Evolutionary conservation across 2,329 filamentous ascomycete genomes (phyloP).

Genomic region (Pseudogymnoascus sp.): DNA sequence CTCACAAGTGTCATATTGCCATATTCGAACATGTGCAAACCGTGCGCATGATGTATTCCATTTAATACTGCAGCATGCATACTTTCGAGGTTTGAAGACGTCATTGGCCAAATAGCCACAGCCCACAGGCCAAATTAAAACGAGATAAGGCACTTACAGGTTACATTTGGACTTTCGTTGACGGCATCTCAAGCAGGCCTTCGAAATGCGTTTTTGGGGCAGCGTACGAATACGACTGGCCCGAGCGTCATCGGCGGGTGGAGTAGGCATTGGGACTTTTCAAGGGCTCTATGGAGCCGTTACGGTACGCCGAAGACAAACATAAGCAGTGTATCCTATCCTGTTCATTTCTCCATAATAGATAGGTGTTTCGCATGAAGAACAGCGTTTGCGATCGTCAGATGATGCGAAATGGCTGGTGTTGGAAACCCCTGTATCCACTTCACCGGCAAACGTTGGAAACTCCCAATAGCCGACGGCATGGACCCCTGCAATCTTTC

Average conservation of each 20-base stretch:
- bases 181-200: slow-evolving; percentile 21
- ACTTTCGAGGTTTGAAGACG: background rate
- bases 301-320: background rate
- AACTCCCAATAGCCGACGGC: background rate
- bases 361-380: background rate
- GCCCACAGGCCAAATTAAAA: background rate
- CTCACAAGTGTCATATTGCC: slow-evolving; percentile 30
- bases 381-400: background rate
- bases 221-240: background rate
- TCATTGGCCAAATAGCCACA: background rate
- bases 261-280: background rate
- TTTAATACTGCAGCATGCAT: background rate
- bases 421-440: background rate
- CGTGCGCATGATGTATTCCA: background rate
- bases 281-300: background rate
- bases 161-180: slow-evolving; percentile 22
- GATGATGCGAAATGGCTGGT: background rate
- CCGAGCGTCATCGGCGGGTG: background rate
- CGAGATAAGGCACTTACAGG: slow-evolving; percentile 16
- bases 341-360: background rate
- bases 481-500: background rate
- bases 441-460: background rate
- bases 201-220: slow-evolving; percentile 18
- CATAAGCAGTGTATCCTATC: background rate
- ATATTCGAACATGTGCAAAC: slow-evolving; percentile 22